Conservation (phyloP, 2,329 filamentous ascomycete genomes). For the Dactylellina haptotyla region DNA sequence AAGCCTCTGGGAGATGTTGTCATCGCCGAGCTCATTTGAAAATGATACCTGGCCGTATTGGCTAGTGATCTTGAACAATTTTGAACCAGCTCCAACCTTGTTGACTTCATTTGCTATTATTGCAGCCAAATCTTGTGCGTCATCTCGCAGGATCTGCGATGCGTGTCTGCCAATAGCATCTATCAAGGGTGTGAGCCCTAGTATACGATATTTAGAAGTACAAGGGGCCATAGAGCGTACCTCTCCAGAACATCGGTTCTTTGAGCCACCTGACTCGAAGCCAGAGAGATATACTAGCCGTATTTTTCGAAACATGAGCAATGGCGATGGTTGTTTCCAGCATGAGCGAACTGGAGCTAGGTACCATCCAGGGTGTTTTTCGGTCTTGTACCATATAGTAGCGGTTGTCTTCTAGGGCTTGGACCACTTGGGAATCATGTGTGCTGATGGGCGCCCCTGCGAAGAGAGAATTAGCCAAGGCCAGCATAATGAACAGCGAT, state of each 20-base stretch:
- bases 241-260: slow-evolving; percentile 66
- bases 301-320: slow-evolving; percentile 89
- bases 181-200: background rate
- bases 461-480: background rate
- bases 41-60: slow-evolving; percentile 36
- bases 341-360: slow-evolving; percentile 79
- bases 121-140: slow-evolving; percentile 43
- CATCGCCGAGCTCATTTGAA: background rate
- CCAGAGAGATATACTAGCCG: slow-evolving; percentile 89
- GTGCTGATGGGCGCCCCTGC: slow-evolving; percentile 63
- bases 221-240: slow-evolving; percentile 49
- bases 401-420: slow-evolving; percentile 59
- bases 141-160: slow-evolving; percentile 31
- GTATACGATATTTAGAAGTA: background rate
- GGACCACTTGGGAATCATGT: slow-evolving; percentile 59
- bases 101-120: slow-evolving; percentile 33
- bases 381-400: slow-evolving; percentile 75
- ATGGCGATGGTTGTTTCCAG: slow-evolving; percentile 91
- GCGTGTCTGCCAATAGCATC: slow-evolving; percentile 25
- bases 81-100: slow-evolving; percentile 16
- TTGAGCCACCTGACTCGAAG: slow-evolving; percentile 87
- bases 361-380: slow-evolving; percentile 81
- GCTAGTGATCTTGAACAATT: slow-evolving; percentile 33
- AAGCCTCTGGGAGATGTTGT: background rate
- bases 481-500: background rate